Conservation (phyloP, 2,329 filamentous ascomycete genomes). For the Thyridium curvatum region DNA sequence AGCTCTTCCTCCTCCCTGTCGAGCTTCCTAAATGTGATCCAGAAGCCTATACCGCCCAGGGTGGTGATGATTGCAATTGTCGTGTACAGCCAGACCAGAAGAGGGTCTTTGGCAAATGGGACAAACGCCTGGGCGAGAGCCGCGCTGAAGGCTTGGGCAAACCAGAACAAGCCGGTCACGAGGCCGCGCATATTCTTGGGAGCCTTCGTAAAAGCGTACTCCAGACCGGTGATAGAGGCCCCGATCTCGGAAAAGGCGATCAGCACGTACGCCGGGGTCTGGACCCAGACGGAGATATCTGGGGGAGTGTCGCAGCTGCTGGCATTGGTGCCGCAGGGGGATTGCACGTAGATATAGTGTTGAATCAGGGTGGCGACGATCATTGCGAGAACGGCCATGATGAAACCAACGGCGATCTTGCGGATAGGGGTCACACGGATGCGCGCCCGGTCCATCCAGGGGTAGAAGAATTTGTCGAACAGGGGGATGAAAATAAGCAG, state of each 20-base stretch:
- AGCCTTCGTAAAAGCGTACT: conserved; percentile 73
- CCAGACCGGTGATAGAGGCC: conserved; percentile 50
- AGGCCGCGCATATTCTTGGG: conserved; percentile 69
- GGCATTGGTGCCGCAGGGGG: conserved; percentile 45
- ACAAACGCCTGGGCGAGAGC: conserved; percentile 55
- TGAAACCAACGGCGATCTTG: conserved; percentile 65
- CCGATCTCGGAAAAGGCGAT: conserved; percentile 42
- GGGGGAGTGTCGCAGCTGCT: conserved; percentile 40
- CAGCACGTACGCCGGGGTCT: conserved; percentile 41
- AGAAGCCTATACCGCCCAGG: conserved; percentile 58
- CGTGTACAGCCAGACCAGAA: conserved; percentile 69
- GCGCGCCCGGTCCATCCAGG: conserved; percentile 51
- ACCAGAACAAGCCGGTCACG: conserved; percentile 58
- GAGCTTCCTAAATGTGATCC: conserved; percentile 51
- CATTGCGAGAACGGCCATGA: conserved; percentile 54
- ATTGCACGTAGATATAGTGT: conserved; percentile 56
- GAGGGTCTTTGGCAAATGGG: conserved; percentile 46
- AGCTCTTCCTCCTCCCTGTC: conserved; percentile 58
- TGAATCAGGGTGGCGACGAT: conserved; percentile 46
- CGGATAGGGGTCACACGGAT: conserved; percentile 67
- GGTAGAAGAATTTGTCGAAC: conserved; percentile 61
- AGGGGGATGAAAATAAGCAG: conserved; percentile 69
- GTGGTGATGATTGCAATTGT: conserved; percentile 59
- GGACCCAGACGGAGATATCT: conserved; percentile 54
- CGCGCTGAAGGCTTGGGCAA: conserved; percentile 60